phyloP scores from a whole-genome alignment of 768 basidiomycete species.

The Termitomyces sp. region DNA sequence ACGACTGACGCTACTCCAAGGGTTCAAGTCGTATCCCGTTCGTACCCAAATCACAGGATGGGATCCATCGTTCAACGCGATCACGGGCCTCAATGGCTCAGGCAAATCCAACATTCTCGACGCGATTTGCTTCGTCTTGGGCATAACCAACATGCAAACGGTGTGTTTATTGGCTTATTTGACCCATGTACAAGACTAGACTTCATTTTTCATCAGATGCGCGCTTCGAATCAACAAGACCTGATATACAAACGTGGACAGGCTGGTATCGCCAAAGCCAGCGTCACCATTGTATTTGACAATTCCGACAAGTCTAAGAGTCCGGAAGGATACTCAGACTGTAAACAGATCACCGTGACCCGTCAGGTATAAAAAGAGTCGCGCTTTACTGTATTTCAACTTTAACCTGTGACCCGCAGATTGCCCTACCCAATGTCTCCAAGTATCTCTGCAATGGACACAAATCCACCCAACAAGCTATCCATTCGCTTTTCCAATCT shows the following conservation, averaged over 20 bases:
- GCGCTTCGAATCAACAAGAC: slow-evolving; percentile 92
- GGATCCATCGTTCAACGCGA: slow-evolving; percentile 98
- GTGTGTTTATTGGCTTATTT: slow-evolving; percentile 33
- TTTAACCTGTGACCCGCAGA: slow-evolving; percentile 39
- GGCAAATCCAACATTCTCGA: slow-evolving; percentile 99
- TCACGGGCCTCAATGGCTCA: slow-evolving; percentile 92
- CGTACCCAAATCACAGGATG: slow-evolving; percentile 94
- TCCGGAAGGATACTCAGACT: slow-evolving; percentile 76
- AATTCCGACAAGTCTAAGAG: slow-evolving; percentile 86
- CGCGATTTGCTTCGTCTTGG: slow-evolving; percentile 97
- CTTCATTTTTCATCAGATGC: slow-evolving; percentile 54
- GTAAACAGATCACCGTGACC: slow-evolving; percentile 91
- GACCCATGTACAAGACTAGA: background rate
- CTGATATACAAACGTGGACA: slow-evolving; percentile 99
- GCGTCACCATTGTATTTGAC: slow-evolving; percentile 98
- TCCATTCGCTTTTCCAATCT: slow-evolving; percentile 92
- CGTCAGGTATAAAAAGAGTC: slow-evolving; percentile 63
- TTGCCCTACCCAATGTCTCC: slow-evolving; percentile 86
- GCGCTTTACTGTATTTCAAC: background rate
- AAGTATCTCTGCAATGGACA: slow-evolving; percentile 97
- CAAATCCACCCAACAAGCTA: slow-evolving; percentile 76
- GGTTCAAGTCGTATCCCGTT: slow-evolving; percentile 98
- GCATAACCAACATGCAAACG: slow-evolving; percentile 95
- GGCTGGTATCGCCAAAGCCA: slow-evolving; percentile 94
- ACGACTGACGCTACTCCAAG: slow-evolving; percentile 29